These are phyloP conservation scores for Murraya paniculata DNA, from an alignment of 345 rosid genomes.

Conservation along the genomic window DNA sequence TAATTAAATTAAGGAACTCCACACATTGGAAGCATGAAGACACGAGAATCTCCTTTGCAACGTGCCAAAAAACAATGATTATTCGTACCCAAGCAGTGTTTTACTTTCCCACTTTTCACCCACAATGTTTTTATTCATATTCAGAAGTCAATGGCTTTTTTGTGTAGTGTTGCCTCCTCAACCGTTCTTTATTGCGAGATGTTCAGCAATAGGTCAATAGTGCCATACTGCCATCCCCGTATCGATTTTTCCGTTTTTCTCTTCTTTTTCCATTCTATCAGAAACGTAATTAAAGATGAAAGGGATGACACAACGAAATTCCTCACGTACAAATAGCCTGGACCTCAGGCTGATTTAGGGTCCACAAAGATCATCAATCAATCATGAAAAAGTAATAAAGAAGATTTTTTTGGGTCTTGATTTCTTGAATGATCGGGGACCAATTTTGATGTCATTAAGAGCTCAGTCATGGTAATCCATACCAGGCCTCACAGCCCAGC, in stretches of 20 bases:
- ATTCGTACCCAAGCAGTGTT: not conserved
- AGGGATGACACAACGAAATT: constrained; percentile 29
- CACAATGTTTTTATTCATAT: too few relatives aligned
- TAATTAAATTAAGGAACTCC: not conserved
- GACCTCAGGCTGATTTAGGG: constrained; percentile 18
- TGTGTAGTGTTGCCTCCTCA: constrained; percentile 6
- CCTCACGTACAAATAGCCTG: constrained; percentile 20
- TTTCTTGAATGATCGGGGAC: constrained; percentile 9
- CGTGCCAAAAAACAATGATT: not conserved
- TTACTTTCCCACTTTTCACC: not conserved
- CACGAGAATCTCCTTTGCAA: not conserved
- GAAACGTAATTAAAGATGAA: constrained; percentile 28
- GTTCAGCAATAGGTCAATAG: not conserved
- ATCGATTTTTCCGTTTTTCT: not conserved
- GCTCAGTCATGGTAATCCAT: constrained; percentile 22
- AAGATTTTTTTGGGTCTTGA: not conserved
- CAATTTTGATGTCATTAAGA: constrained; percentile 9
- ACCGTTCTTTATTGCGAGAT: constrained; percentile 1
- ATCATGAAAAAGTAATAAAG: not conserved
- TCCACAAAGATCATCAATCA: constrained; percentile 28
- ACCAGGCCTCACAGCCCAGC: too few relatives aligned
- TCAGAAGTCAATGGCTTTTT: not conserved
- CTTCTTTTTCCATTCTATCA: not conserved
- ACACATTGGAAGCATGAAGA: not conserved
- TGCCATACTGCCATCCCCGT: not conserved